These are phyloP conservation scores for Cyberlindnera maritima DNA, from an alignment of 805 yeast species.

Conservation along the genomic window DNA sequence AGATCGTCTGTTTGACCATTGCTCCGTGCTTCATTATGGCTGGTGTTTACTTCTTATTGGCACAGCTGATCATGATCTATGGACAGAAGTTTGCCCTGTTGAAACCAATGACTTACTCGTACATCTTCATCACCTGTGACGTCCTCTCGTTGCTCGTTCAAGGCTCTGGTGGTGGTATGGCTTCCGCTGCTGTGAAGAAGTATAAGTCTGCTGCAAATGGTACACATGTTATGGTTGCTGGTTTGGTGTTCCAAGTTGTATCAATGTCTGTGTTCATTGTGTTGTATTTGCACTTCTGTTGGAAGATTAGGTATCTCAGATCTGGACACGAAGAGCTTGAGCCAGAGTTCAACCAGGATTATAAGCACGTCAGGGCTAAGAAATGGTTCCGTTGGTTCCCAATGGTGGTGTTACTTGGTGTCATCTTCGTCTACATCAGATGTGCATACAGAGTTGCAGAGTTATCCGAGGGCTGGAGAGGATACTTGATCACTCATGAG, in stretches of 20 bases:
- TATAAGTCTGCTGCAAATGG: slow-evolving; percentile 40
- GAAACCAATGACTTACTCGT: slow-evolving; percentile 58
- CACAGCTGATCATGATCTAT: slow-evolving; percentile 60
- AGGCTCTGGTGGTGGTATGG: slow-evolving; percentile 74
- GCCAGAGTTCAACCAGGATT: slow-evolving; percentile 6
- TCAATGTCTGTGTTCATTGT: slow-evolving; percentile 59
- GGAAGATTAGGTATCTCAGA: slow-evolving; percentile 27
- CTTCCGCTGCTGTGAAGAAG: slow-evolving; percentile 43
- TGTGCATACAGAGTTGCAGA: slow-evolving; percentile 75
- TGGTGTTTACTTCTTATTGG: slow-evolving; percentile 71
- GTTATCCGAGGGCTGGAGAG: slow-evolving; percentile 69
- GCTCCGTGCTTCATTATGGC: slow-evolving; percentile 86
- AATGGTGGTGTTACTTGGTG: slow-evolving; percentile 41
- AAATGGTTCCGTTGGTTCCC: slow-evolving; percentile 34
- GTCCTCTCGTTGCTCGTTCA: slow-evolving; percentile 61
- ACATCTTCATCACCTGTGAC: slow-evolving; percentile 66
- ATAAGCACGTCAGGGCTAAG: slow-evolving; percentile 6
- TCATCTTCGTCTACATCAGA: slow-evolving; percentile 56
- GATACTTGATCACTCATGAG: slow-evolving; percentile 61
- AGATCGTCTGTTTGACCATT: slow-evolving; percentile 64
- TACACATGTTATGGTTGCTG: slow-evolving; percentile 70
- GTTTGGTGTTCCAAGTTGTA: slow-evolving; percentile 71
- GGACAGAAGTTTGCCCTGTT: slow-evolving; percentile 51
- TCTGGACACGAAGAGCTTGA: slow-evolving; percentile 3
- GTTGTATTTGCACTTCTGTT: slow-evolving; percentile 47